These are phyloP conservation scores for Moniliophthora roreri DNA, from an alignment of 1,284 basidiomycete genomes.

Conservation along the genomic window DNA sequence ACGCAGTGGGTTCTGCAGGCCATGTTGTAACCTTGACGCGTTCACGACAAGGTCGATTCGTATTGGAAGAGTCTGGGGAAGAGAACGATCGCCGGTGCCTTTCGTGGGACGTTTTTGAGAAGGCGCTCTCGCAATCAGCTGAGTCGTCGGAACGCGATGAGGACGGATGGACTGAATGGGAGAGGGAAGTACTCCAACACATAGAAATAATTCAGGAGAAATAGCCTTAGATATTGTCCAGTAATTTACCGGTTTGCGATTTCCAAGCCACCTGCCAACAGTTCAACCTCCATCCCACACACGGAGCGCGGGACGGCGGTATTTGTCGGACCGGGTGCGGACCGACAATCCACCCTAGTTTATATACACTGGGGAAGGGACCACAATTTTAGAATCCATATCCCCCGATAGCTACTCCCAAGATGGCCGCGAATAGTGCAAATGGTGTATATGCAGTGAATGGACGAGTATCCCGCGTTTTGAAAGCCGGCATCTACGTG, in stretches of 20 bases:
- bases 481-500: constrained; percentile 72
- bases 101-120: constrained; percentile 78
- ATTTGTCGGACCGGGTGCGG: neutral
- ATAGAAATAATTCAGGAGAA: constrained; percentile 52
- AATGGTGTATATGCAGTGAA: constrained; percentile 22
- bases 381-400: too few relatives aligned
- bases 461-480: constrained; percentile 39
- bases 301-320: neutral
- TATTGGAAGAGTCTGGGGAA: constrained; percentile 47
- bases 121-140: constrained; percentile 55
- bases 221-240: neutral
- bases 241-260: neutral
- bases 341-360: neutral
- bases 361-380: too few relatives aligned
- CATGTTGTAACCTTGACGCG: constrained; percentile 90
- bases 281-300: neutral
- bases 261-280: neutral
- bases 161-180: constrained; percentile 72
- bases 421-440: constrained; percentile 41
- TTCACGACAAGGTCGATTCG: constrained; percentile 82
- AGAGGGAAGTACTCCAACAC: constrained; percentile 62
- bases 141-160: constrained; percentile 40
- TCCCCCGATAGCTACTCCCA: neutral
- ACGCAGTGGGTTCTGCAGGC: constrained; percentile 80
- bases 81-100: constrained; percentile 55